Percentiles rank a stretch among this genome's conserved stretches.
Conservation (phyloP, 1,284 basidiomycete species). For the Irpex rosettiformis region DNA sequence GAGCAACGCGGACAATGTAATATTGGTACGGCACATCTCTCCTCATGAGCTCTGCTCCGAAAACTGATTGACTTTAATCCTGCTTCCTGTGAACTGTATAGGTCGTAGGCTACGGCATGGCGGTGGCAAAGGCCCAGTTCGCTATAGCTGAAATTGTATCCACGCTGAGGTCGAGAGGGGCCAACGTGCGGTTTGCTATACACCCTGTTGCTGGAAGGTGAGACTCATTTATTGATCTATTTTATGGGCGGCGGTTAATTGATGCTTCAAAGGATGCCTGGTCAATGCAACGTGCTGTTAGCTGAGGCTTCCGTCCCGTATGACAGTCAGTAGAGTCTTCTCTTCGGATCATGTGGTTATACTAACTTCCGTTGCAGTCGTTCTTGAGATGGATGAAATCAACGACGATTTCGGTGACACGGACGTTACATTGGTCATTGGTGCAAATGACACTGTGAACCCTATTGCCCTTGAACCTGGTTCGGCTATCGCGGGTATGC, state of each 20-base stretch:
- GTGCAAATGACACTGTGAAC: slow-evolving; percentile 89
- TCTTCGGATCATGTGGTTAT: background rate
- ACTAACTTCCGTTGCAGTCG: slow-evolving; percentile 43
- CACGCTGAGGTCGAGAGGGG: slow-evolving; percentile 64
- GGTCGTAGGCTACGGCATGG: slow-evolving; percentile 90
- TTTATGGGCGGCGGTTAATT: slow-evolving; percentile 1
- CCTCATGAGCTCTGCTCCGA: background rate
- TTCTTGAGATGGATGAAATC: slow-evolving; percentile 89
- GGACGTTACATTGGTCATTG: slow-evolving; percentile 81
- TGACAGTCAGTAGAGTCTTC: slow-evolving; percentile 58
- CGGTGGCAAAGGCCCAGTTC: slow-evolving; percentile 85
- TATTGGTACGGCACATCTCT: slow-evolving; percentile 46
- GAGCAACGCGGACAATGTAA: slow-evolving; percentile 77
- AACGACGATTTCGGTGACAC: slow-evolving; percentile 86
- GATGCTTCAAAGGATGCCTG: slow-evolving; percentile 62
- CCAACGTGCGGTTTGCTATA: slow-evolving; percentile 60
- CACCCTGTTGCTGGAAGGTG: slow-evolving; percentile 39
- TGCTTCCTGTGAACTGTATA: slow-evolving; percentile 22
- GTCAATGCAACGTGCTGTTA: slow-evolving; percentile 83
- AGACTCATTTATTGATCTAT: background rate
- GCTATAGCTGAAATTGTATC: slow-evolving; percentile 80
- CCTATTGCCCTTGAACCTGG: slow-evolving; percentile 85
- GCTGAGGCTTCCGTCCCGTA: slow-evolving; percentile 88
- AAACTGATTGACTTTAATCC: background rate
- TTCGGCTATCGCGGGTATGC: slow-evolving; percentile 85